Conservation (phyloP, 2,329 filamentous ascomycete species). For the Huntiella omanensis region DNA sequence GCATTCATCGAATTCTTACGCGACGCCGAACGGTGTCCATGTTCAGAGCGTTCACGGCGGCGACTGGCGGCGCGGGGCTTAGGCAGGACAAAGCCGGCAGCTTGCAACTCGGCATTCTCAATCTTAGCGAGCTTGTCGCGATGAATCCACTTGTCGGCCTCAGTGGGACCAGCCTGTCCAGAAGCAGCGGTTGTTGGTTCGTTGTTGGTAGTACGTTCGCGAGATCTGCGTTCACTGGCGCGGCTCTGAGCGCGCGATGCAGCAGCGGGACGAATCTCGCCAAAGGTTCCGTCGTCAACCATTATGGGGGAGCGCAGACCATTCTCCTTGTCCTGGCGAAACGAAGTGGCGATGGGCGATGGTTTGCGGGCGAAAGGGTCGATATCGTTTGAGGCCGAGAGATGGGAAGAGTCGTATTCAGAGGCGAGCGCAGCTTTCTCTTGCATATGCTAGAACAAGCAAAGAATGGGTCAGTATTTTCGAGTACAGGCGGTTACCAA, state of each 20-base stretch:
- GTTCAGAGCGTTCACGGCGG: slow-evolving; percentile 14
- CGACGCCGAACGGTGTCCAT: slow-evolving; percentile 12
- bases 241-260: slow-evolving; percentile 8
- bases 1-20: slow-evolving; percentile 19
- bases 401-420: neutral
- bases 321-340: slow-evolving; percentile 4
- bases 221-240: slow-evolving; percentile 9
- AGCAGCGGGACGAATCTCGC: slow-evolving; percentile 2
- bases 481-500: neutral
- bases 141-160: slow-evolving; percentile 67
- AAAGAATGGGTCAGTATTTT: neutral
- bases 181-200: neutral
- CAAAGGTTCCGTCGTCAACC: slow-evolving; percentile 7
- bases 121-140: slow-evolving; percentile 68
- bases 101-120: slow-evolving; percentile 62
- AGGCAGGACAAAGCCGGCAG: slow-evolving; percentile 50
- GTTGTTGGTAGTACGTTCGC: slow-evolving; percentile 5
- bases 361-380: slow-evolving; percentile 4
- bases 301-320: slow-evolving; percentile 6
- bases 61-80: slow-evolving; percentile 34
- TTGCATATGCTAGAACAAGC: neutral
- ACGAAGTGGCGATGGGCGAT: slow-evolving; percentile 2
- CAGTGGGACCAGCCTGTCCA: slow-evolving; percentile 17
- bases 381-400: neutral
- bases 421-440: neutral